phyloP scores from a whole-genome alignment of 345 rosid genomes.

The Combretum micranthum region DNA sequence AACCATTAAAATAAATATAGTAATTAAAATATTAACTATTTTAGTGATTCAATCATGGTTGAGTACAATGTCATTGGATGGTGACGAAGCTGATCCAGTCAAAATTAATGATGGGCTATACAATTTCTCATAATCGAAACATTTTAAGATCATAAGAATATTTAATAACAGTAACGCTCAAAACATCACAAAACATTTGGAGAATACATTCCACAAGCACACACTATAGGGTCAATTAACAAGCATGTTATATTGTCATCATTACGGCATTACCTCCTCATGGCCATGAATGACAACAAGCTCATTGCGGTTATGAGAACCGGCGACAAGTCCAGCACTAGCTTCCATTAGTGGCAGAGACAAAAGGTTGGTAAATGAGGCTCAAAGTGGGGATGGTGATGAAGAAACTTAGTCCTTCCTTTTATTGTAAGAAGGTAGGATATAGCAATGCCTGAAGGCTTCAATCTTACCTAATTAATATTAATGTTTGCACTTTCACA shows the following conservation, averaged over 20 bases:
- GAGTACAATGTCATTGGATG: too few species aligned
- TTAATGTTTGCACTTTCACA: neutral
- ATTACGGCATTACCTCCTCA: slow-evolving; percentile 84
- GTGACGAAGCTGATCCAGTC: too few species aligned
- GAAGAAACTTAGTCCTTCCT: slow-evolving; percentile 4
- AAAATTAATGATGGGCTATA: too few species aligned
- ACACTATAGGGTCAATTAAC: too few species aligned
- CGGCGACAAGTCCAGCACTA: slow-evolving; percentile 96
- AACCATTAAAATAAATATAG: too few species aligned
- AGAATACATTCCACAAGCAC: too few species aligned
- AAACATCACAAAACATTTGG: too few species aligned
- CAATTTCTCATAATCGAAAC: too few species aligned
- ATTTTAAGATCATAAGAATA: too few species aligned
- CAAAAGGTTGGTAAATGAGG: slow-evolving; percentile 7
- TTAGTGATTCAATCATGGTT: too few species aligned
- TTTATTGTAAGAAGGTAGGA: slow-evolving; percentile 10
- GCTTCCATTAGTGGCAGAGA: slow-evolving; percentile 63
- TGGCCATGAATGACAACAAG: slow-evolving; percentile 97
- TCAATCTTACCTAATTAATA: slow-evolving; percentile 37
- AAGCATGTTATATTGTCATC: neutral
- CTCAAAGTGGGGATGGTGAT: slow-evolving; percentile 6
- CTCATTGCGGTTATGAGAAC: slow-evolving; percentile 97
- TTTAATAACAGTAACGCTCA: too few species aligned
- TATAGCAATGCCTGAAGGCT: neutral
- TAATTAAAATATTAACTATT: too few species aligned